Evolutionary conservation across 2,329 filamentous ascomycete genomes (phyloP), one percentile per base, ranked within the genome.

Genomic region (Lasiodiplodia sp.): DNA sequence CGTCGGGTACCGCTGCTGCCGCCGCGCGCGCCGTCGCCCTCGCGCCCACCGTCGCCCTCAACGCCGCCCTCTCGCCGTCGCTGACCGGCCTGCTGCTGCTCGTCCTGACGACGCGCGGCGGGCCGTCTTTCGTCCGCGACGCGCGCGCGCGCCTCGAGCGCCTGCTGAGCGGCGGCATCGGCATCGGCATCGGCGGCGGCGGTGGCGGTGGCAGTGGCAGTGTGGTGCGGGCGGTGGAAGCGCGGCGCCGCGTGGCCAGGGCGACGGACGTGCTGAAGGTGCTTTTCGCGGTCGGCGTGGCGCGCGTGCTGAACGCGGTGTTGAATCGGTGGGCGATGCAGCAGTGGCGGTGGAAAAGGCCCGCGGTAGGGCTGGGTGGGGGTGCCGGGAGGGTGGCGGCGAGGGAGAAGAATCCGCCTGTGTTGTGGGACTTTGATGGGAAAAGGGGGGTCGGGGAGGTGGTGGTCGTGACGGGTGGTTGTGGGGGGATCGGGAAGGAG

Each of bases 271-370:
- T 70, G 3, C 68, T 80, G 60, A 76, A 76, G 47, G 73, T 72
- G 73, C 72, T 78, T 34, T 71, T 80, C n/a, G 73, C 71, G 3
- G 67, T 78, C 2, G 80, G 82, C 2, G 51, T 82, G 2, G 68
- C 74, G 63, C 71, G 71, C 70, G 71, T 68, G 1, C 69, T 72
- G 25, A 79, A 79, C 47, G 70, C 70, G 21, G 68, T 70, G 44
- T 69, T 79, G 10, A 79, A 78, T 44, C 69, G 70, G n/a, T 68
- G 76, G n/a, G 78, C 78, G 40, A 70, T 79, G 49, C 78, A 83
- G 75, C 25, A 51, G 38, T 57, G 38, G 52, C 25, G 53, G 44
- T 34, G 40, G 40, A 47, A 47, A 47, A n/a, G 40, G 40, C 38
- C 38, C 4, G 38, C 12, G 38, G 38, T 40, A 38, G 37, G 11